These are phyloP conservation scores for Mycosarcoma maydis DNA, from an alignment of 1,284 basidiomycete genomes.

Conservation along the genomic window DNA sequence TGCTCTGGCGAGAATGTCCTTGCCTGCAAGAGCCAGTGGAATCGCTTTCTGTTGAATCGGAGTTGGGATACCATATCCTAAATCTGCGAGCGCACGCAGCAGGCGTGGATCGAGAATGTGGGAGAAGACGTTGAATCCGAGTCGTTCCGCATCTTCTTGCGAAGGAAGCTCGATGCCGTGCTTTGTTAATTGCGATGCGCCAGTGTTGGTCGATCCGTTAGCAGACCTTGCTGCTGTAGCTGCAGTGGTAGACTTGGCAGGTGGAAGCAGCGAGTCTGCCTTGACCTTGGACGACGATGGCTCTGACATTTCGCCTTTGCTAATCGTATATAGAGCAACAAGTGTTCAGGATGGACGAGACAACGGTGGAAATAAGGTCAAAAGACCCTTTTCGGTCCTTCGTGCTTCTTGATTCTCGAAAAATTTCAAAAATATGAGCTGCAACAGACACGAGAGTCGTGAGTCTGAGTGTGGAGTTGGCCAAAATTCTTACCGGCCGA, in stretches of 20 bases:
- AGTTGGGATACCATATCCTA: conserved; percentile 83
- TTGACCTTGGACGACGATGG: conserved; percentile 40
- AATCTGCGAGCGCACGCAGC: conserved; percentile 78
- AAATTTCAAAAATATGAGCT: conserved; percentile 9
- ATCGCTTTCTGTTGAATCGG: conserved; percentile 80
- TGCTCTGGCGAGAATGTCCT: conserved; percentile 91
- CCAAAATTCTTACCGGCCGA: conserved; percentile 28
- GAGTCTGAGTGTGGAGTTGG: conserved; percentile 25
- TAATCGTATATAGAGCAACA: not conserved
- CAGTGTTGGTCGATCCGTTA: conserved; percentile 3
- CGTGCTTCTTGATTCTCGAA: conserved; percentile 5
- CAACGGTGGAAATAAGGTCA: not conserved
- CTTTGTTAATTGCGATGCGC: conserved; percentile 19
- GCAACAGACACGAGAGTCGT: no score
- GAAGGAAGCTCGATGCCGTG: conserved; percentile 39
- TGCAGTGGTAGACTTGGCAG: not conserved
- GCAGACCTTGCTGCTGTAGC: not conserved
- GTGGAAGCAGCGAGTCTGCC: conserved; percentile 39
- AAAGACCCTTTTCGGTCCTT: conserved; percentile 3
- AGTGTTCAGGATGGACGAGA: not conserved
- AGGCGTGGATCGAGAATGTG: conserved; percentile 80
- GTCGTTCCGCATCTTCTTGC: conserved; percentile 37
- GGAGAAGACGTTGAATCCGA: conserved; percentile 69
- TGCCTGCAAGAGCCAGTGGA: conserved; percentile 85
- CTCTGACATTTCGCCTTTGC: conserved; percentile 15